These are phyloP conservation scores for Acorus calamus DNA, from an alignment of 106 monocot species.

Conservation along the genomic window DNA sequence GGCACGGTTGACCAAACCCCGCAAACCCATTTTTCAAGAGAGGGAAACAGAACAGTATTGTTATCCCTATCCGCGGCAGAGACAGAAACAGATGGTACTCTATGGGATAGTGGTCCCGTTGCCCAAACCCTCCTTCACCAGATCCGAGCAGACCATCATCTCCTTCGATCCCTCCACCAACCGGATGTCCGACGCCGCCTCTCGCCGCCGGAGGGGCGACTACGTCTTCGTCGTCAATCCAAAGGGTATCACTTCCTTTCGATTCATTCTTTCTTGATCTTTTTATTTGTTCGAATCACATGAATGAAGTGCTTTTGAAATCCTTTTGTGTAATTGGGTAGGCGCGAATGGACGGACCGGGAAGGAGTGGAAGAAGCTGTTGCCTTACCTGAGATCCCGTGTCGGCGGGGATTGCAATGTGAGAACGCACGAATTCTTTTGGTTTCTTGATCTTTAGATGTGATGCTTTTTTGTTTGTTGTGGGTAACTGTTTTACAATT, in stretches of 20 bases:
- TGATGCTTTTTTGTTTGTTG: not conserved
- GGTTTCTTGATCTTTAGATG: not conserved
- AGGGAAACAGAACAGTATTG: too few relatives aligned
- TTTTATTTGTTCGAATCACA: not conserved
- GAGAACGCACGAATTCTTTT: slow-evolving; percentile 9
- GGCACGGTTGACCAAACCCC: too few relatives aligned
- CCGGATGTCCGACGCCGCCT: not conserved
- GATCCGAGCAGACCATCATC: not conserved
- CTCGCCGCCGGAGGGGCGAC: slow-evolving; percentile 31
- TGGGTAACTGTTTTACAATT: not conserved
- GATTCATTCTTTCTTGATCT: not conserved
- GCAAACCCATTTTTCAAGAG: too few relatives aligned
- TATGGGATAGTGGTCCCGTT: too few relatives aligned
- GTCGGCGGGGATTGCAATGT: slow-evolving; percentile 68
- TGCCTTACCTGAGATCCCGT: slow-evolving; percentile 56
- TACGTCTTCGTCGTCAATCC: slow-evolving; percentile 95
- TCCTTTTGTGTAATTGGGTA: slow-evolving; percentile 9
- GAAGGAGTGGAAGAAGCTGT: slow-evolving; percentile 90
- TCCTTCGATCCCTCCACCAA: slow-evolving; percentile 19
- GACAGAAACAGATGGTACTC: too few relatives aligned
- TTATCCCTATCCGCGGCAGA: too few relatives aligned
- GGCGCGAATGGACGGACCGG: slow-evolving; percentile 94
- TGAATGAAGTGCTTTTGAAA: not conserved
- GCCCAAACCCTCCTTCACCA: too few relatives aligned
- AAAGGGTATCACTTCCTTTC: slow-evolving; percentile 21